A percentile compares a stretch with the other conserved stretches of the same genome.
Conservation (phyloP, 192 early-diverging fungal species). For the Cetraspora pellucida region DNA sequence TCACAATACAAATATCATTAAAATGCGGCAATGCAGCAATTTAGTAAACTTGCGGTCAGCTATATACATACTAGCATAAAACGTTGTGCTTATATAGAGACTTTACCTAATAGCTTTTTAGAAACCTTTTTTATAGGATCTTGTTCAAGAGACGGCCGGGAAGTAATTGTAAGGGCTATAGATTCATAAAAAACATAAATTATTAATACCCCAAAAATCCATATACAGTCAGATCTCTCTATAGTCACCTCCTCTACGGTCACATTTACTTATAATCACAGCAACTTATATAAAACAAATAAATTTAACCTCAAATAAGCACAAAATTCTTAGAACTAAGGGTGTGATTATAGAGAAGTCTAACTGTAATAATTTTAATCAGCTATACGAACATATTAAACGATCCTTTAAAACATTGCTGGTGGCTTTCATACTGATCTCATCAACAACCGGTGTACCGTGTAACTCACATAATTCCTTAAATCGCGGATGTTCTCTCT, state of each 20-base stretch:
- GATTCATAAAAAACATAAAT: background rate
- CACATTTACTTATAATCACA: no score
- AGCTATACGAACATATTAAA: slow-evolving; percentile 38
- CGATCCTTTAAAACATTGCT: slow-evolving; percentile 50
- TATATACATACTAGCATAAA: background rate
- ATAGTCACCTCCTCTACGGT: no score
- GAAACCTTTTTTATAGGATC: slow-evolving; percentile 33
- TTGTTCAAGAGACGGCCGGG: slow-evolving; percentile 8
- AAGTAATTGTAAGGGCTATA: slow-evolving; percentile 31
- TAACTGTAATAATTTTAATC: background rate
- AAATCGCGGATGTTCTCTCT: slow-evolving; percentile 52
- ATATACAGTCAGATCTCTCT: no score
- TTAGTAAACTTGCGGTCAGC: no score
- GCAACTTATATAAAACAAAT: no score
- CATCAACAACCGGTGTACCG: slow-evolving; percentile 42
- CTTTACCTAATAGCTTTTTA: slow-evolving; percentile 34
- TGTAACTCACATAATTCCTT: slow-evolving; percentile 52
- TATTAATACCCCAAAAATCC: background rate
- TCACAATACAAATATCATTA: no score
- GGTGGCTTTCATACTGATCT: slow-evolving; percentile 37
- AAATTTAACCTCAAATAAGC: no score
- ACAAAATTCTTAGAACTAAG: background rate
- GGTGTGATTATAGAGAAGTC: no score
- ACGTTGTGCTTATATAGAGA: background rate
- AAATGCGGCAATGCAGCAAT: no score